Evolutionary conservation across 2,329 filamentous ascomycete genomes (phyloP).

Genomic region (Chlorencoelia australis): DNA sequence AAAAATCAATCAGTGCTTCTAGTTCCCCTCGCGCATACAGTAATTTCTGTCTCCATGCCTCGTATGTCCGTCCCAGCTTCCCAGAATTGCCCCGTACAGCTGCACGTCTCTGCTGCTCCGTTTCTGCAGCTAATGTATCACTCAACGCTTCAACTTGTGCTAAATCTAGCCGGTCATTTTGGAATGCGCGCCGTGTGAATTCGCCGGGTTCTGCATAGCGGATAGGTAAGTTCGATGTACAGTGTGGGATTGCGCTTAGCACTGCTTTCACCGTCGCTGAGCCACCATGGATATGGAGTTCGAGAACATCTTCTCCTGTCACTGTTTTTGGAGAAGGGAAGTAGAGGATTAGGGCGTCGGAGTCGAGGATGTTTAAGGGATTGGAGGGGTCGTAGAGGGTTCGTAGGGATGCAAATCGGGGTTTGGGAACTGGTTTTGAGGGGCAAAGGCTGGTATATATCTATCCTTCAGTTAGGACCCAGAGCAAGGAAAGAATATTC

Average conservation of each 20-base stretch:
- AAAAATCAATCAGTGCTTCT: conserved; percentile 93
- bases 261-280: conserved; percentile 82
- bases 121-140: conserved; percentile 58
- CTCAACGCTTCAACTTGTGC: conserved; percentile 67
- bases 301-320: conserved; percentile 86
- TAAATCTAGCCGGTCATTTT: conserved; percentile 75
- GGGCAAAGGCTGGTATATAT: conserved; percentile 58
- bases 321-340: conserved; percentile 75
- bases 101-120: conserved; percentile 83
- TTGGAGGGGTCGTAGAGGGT: conserved; percentile 55
- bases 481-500: conserved; percentile 4
- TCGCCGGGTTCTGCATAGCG: conserved; percentile 92
- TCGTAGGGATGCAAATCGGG: conserved; percentile 60
- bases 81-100: conserved; percentile 71
- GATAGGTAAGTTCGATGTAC: conserved; percentile 34
- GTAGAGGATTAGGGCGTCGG: conserved; percentile 58
- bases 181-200: conserved; percentile 86
- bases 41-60: conserved; percentile 67
- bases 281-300: conserved; percentile 91
- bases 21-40: conserved; percentile 80
- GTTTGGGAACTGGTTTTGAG: conserved; percentile 39
- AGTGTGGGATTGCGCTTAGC: conserved; percentile 61
- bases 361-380: conserved; percentile 42
- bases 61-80: conserved; percentile 64
- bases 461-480: conserved; percentile 27